Conservation (phyloP, 345 rosid genomes). For the Moringa oleifera region DNA sequence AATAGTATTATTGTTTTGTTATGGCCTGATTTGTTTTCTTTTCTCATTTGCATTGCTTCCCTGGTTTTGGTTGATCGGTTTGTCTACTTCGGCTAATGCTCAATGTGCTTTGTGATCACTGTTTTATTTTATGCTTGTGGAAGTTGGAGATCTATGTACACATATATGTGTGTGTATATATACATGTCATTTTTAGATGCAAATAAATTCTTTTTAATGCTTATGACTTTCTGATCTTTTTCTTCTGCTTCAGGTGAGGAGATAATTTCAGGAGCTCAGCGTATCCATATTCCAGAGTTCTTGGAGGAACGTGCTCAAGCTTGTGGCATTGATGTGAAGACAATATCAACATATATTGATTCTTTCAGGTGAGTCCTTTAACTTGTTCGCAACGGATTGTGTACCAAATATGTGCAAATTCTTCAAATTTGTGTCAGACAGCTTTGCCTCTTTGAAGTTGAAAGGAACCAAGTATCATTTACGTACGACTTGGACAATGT, state of each 20-base stretch:
- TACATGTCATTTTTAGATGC: too few species aligned
- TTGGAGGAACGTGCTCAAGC: conserved; percentile 67
- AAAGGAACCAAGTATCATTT: background rate
- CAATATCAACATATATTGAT: conserved; percentile 72
- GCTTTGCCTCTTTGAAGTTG: background rate
- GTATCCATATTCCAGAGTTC: conserved; percentile 72
- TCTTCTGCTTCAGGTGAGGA: conserved; percentile 63
- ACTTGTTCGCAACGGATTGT: too few species aligned
- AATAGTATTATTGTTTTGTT: too few species aligned
- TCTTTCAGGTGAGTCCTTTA: conserved; percentile 67
- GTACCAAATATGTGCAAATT: background rate
- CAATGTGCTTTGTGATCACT: too few species aligned
- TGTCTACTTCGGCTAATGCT: too few species aligned
- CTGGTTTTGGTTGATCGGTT: too few species aligned
- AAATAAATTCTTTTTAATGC: too few species aligned
- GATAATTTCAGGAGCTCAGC: conserved; percentile 96
- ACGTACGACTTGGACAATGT: background rate
- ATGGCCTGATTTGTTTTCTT: too few species aligned
- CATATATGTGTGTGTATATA: too few species aligned
- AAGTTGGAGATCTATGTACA: too few species aligned
- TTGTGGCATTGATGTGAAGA: conserved; percentile 65
- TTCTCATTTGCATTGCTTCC: too few species aligned
- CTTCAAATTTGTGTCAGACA: background rate
- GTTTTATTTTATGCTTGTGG: too few species aligned
- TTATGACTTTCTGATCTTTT: background rate